Evolutionary conservation across 441 rosid genomes (phyloP), one percentile per base, ranked within the genome.

Genomic region (Euphorbia neoarborescens): DNA sequence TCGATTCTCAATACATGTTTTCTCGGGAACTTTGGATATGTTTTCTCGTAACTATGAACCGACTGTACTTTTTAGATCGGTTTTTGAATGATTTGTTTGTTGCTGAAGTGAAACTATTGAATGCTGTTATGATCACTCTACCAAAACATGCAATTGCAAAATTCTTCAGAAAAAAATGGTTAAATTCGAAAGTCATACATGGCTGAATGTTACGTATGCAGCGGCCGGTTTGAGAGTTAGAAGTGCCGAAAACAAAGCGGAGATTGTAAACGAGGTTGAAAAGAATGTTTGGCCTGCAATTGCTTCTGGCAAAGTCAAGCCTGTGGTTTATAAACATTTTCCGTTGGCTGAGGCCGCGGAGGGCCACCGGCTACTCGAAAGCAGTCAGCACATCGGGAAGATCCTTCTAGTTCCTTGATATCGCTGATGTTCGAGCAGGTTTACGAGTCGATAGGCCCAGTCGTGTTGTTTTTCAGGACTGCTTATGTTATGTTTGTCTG

Each of bases 201-300:
- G 24, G 35, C 19, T 35, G 48, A 19, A 15, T 17, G 22, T 65
- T 40, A 34, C 56, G 46, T 63, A 2, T 76, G 73, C 85, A 89
- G 96, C 87, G 69, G 94, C 89, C 63, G 82, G 88, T 20, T 80
- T 89, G 84, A 81, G 92, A 70, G 77, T 75, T 22, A 89, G 97
- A 81, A 86, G 79, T 75, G 1, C 13, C 20, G 94, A 88, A 70
- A 88, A 85, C 79, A 92, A 92, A 82, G 89, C 87, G 11, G 77
- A 60, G 20, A 85, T 90, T 73, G 87, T 89, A 20, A 76, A 68
- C 5, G 97, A 89, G 84, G 96, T 89, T 30, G 87, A 88, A 84
- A 88, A 87, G 83, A 76, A 76, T 76, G 94, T 87, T 2, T 93
- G 94, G 97, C 94, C 97, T 65, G 91, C 88, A 15, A 82, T 93